phyloP scores from a whole-genome alignment of 2,329 filamentous ascomycete species.

The Atkinsonella texensis region DNA sequence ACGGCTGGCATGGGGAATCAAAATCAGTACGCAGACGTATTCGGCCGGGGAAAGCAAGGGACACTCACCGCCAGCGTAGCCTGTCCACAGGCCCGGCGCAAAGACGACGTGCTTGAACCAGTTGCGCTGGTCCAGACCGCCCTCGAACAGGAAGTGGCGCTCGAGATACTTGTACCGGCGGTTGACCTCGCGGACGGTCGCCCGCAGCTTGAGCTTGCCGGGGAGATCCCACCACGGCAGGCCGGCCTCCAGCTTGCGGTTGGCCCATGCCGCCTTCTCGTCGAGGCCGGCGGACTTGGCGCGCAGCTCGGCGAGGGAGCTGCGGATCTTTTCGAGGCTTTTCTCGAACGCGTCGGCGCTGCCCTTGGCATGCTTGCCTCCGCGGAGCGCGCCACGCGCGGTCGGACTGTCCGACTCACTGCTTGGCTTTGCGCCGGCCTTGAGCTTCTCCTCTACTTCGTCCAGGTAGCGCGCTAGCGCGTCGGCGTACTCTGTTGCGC shows the following conservation, averaged over 20 bases:
- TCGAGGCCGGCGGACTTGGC: slow-evolving; percentile 33
- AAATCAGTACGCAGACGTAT: no score
- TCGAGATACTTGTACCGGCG: slow-evolving; percentile 76
- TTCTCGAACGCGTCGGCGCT: slow-evolving; percentile 27
- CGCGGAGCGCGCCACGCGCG: slow-evolving; percentile 15
- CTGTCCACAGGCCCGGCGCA: slow-evolving; percentile 83
- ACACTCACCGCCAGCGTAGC: no score
- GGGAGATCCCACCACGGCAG: slow-evolving; percentile 73
- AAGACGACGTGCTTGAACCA: slow-evolving; percentile 98
- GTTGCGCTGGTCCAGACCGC: slow-evolving; percentile 62
- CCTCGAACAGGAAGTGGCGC: slow-evolving; percentile 61
- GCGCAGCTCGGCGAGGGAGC: slow-evolving; percentile 25
- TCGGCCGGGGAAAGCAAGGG: no score
- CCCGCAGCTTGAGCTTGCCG: slow-evolving; percentile 51
- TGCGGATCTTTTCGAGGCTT: slow-evolving; percentile 26
- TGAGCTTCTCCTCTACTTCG: slow-evolving; percentile 37
- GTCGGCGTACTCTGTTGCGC: slow-evolving; percentile 51
- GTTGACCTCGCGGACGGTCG: slow-evolving; percentile 57
- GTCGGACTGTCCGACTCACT: slow-evolving; percentile 20
- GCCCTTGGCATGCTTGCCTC: slow-evolving; percentile 16
- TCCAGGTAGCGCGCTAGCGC: slow-evolving; percentile 41
- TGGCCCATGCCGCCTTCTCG: slow-evolving; percentile 28
- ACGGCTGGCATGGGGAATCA: slow-evolving; percentile 39
- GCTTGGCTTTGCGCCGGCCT: slow-evolving; percentile 13
- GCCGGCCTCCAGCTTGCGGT: slow-evolving; percentile 32